Evolutionary conservation across 2,329 filamentous ascomycete species (phyloP), one percentile per base, ranked within the genome.

Genomic region (Talaromyces sp.): DNA sequence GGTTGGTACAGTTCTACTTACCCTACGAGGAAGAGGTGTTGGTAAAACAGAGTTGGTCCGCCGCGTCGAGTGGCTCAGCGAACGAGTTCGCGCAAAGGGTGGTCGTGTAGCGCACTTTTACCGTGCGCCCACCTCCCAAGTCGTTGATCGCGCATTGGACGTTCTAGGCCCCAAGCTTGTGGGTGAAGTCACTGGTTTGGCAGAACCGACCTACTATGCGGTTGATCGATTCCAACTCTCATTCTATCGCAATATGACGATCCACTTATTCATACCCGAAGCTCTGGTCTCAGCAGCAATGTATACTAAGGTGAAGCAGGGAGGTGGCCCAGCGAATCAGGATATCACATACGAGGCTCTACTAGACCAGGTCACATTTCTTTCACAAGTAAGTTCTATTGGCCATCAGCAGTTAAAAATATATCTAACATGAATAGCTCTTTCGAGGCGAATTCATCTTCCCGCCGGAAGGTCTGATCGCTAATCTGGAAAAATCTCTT

Each of bases 201-300:
- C 91, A 0, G 95, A 99, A 75, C 91, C 92, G 19, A 98, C 95
- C 0, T 98, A 92, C 78, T 97, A 92, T 72, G 95, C 95, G 4
- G 93, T 97, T 45, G 95, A 99, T 76, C 87, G 93, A 62, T 99
- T 99, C 81, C 95, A 99, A 75, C 85, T 99, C 10, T 97, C 93
- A 0, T 99, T 99, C 78, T 99, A 99, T 79, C 89, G 95, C 61
- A 99, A 99, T 78, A 98, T 98, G 95, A 97, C 94, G 0, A 99
- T 99, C 67, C 95, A 99, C 75, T 85, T 99, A 5, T 99, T 99
- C 77, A 95, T 99, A 65, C 90, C 92, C 2, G 93, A 98, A 75
- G 91, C 94, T 0, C 83, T 99, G 4, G 92, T 98, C 25, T 95
- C 92, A 67, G 92, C 89, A 4, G 91, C 91, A 33, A 89, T 99